Base-by-base conservation (phyloP, 2,329 filamentous ascomycete genomes). In the Penicillium sp. region DNA sequence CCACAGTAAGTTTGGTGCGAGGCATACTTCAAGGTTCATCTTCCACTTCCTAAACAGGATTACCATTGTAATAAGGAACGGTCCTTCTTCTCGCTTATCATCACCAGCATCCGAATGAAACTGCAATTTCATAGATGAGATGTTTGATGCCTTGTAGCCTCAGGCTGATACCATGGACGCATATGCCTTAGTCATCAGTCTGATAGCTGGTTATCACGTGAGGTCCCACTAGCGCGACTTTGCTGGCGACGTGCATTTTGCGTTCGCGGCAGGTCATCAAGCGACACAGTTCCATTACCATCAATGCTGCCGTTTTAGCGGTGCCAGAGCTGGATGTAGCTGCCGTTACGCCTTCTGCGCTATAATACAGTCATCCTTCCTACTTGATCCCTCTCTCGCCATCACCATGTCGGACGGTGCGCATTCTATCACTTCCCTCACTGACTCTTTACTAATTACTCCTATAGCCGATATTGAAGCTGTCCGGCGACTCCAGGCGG, bases 401-500 rank as follows among this genome's bases (percentile, higher is more conserved):
- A 58, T 61, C 68, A 71, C 59, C 62, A 78, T 78, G 75, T 77
- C 75, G 67, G 75, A 78, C 70, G 70, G 75, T 78, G 72, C 36
- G 71, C 61, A 48, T 49, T 56, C 44, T 51, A 54, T 50, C 45
- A 55, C 47, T 58, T 50, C 50, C 42, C 37, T 49, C 48, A 50
- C 44, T 39, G 48, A 33, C 47, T 18, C 56, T 24, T 52, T 55
- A 57, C 68, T 75, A 55, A 71, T 60, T 19, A 23, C 37, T 45
- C 53, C 39, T 59, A 6, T 55, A 82, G 88, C 89, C 76, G 91
- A 95, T 77, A 94, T 96, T 77, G 90, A 94, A 72, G 84, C 87
- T 70, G 89, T 96, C 76, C 87, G 87, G 78, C 89, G 87, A 81
- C 88, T 93, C 72, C 92, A 96, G 82, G 88, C 89, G 76, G 92